These are phyloP conservation scores for Coniferiporia sulphurascens DNA, from an alignment of 1,284 basidiomycete species.

Conservation along the genomic window DNA sequence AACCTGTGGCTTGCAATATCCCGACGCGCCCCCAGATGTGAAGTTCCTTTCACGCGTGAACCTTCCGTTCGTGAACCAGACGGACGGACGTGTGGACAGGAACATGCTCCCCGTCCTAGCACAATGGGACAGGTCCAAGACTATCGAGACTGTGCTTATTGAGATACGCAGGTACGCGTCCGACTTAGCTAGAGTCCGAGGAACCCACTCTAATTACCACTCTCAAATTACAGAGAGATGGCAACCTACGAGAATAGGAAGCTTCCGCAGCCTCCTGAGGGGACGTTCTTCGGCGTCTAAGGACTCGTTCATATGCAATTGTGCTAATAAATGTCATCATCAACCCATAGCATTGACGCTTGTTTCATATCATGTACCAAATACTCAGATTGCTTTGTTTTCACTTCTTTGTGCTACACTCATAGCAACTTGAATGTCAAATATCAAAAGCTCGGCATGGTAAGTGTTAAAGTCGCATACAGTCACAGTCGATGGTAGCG, in stretches of 20 bases:
- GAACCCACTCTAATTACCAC: neutral
- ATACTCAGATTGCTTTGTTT: neutral
- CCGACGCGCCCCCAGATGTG: conserved; percentile 74
- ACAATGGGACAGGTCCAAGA: conserved; percentile 71
- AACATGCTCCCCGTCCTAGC: conserved; percentile 65
- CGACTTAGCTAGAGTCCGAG: neutral
- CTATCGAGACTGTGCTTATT: conserved; percentile 85
- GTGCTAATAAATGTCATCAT: conserved; percentile 6
- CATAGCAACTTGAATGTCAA: neutral
- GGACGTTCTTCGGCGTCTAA: conserved; percentile 53
- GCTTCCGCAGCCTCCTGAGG: conserved; percentile 91
- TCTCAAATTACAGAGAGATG: conserved; percentile 73
- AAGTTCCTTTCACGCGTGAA: conserved; percentile 90
- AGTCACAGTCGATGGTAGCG: no score
- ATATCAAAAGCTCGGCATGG: neutral
- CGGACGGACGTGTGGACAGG: conserved; percentile 75
- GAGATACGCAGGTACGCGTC: conserved; percentile 77
- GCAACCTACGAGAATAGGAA: conserved; percentile 88
- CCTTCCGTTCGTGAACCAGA: conserved; percentile 83
- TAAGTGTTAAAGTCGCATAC: no score
- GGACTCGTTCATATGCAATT: neutral
- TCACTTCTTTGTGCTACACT: neutral
- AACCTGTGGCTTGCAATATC: conserved; percentile 79
- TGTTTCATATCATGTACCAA: neutral
- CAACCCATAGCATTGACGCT: neutral